Evolutionary conservation across 1,284 basidiomycete species (phyloP), one percentile per base, ranked within the genome.

Genomic region (Papiliotrema fonsecae): DNA sequence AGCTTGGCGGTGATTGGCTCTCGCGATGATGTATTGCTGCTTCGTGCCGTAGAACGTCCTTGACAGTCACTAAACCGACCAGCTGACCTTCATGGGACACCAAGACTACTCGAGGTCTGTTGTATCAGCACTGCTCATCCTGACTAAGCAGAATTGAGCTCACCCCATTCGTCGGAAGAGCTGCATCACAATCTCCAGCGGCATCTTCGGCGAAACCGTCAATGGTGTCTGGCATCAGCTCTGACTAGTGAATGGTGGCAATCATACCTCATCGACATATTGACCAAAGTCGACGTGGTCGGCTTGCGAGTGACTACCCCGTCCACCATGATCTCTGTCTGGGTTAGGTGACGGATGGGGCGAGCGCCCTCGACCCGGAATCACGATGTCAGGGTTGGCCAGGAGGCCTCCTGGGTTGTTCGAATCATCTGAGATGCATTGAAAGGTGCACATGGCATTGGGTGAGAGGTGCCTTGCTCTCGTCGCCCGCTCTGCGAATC

Each of bases 151-250:
- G 10, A 7, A 79, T n/a, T n/a, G n/a, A n/a, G n/a, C 87, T 57
- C 65, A 92, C 92, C 94, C 93, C 85, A 97, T 87, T 42, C 89
- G 81, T 63, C 92, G 88, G 78, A 97, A 97, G 25, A 97, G 75
- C 67, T 96, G 88, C 85, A 97, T 90, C 11, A 94, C 91, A 49
- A 97, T 93, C 72, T 98, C 94, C 35, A 98, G 77, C 1, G 92
- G 90, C 54, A 97, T 81, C 58, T 87, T 87, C 1, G 91, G 87
- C n/a, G 89, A 87, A 2, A 97, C 93, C 0, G 86, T 89, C 52
- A 98, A 79, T 1, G 93, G 91, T 0, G 89, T 94, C 87, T 96
- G 62, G 21, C 21, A 24, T 34, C 14, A 26, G 24, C 26, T 10
- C 7, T 21, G 16, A 25, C 22, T 3, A 4, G 28, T 13, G 49